Evolutionary conservation across 1,284 basidiomycete genomes (phyloP).

Genomic region (Irpex sp.): DNA sequence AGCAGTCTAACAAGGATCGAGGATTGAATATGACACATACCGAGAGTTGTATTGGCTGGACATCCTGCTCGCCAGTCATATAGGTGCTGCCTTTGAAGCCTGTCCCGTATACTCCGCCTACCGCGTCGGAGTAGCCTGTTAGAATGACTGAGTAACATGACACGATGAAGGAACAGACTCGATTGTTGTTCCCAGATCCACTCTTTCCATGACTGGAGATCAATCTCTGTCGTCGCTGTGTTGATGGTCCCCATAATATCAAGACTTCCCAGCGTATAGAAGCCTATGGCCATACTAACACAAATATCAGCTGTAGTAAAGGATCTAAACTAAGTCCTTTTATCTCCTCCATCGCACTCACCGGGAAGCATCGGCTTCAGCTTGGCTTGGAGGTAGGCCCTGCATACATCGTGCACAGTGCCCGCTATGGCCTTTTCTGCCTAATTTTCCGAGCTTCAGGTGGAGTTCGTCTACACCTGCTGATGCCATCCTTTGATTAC

Average conservation of each 20-base stretch:
- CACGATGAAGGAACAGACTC: conserved; percentile 31
- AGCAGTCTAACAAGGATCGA: background rate
- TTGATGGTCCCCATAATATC: conserved; percentile 63
- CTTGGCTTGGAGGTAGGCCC: conserved; percentile 21
- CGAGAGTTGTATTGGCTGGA: background rate
- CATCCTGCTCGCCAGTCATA: conserved; percentile 35
- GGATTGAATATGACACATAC: background rate
- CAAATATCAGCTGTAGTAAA: background rate
- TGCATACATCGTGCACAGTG: conserved; percentile 24
- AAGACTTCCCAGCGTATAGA: conserved; percentile 77
- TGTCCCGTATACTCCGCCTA: conserved; percentile 51
- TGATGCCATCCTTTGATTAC: no score
- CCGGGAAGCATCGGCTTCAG: conserved; percentile 23
- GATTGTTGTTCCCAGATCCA: conserved; percentile 90
- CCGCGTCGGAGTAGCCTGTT: background rate
- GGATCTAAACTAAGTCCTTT: background rate
- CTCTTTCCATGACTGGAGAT: conserved; percentile 61
- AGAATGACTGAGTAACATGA: background rate
- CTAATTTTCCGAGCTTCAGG: background rate
- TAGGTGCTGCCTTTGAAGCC: conserved; percentile 78
- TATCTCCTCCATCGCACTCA: background rate
- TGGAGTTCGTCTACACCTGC: no score
- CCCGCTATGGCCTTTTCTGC: conserved; percentile 15
- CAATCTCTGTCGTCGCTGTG: conserved; percentile 39
- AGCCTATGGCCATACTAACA: conserved; percentile 70